Evolutionary conservation across 1,139 yeast genomes (phyloP).

Genomic region (Debaryomycetaceae sp.): DNA sequence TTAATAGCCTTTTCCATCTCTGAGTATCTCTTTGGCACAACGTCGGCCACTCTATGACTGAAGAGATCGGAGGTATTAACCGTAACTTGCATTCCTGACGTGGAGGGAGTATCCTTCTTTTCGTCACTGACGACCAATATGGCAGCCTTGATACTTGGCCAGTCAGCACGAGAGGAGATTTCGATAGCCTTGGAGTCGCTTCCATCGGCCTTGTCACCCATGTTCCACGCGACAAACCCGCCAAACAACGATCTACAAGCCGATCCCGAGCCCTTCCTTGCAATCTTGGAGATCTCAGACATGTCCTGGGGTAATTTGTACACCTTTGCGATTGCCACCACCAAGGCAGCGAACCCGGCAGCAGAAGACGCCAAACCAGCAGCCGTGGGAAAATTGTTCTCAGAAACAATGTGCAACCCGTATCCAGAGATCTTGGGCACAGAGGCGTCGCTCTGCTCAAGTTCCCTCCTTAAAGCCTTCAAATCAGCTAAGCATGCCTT

Average conservation of each 20-base stretch:
- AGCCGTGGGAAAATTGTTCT: conserved; percentile 97
- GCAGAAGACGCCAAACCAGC: conserved; percentile 98
- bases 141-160: conserved; percentile 93
- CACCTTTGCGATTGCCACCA: conserved; percentile 77
- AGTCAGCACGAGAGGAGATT: conserved; percentile 76
- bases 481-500: conserved; percentile 77
- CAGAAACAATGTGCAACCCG: conserved; percentile 80
- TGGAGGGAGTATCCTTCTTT: conserved; percentile 92
- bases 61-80: conserved; percentile 86
- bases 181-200: conserved; percentile 90
- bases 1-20: conserved; percentile 77
- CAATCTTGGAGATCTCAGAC: conserved; percentile 86
- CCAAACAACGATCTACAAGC: conserved; percentile 97
- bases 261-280: conserved; percentile 97
- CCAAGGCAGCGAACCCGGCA: conserved; percentile 96
- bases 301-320: conserved; percentile 76
- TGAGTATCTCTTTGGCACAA: conserved; percentile 81
- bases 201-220: conserved; percentile 76
- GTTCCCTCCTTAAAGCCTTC: conserved; percentile 56
- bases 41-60: conserved; percentile 67
- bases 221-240: conserved; percentile 98
- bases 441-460: conserved; percentile 47
- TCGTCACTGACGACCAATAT: conserved; percentile 89
- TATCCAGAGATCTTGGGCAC: conserved; percentile 62
- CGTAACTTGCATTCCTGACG: conserved; percentile 94